Evolutionary conservation across 148 eudicot genomes (phyloP).

Genomic region (Arbutus unedo): DNA sequence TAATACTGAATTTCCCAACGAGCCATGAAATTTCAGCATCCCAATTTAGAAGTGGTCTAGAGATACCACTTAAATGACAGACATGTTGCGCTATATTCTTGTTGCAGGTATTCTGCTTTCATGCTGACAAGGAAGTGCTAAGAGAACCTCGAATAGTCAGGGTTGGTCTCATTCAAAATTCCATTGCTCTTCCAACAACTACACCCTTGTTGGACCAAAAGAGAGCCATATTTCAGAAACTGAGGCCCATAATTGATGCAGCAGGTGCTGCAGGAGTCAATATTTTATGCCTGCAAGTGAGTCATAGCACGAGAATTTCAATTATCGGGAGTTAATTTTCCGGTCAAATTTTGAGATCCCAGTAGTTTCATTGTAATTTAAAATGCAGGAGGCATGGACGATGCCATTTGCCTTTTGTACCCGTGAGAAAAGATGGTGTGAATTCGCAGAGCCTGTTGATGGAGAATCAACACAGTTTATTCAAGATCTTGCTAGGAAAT

Average conservation of each 20-base stretch:
- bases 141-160: constrained; percentile 78
- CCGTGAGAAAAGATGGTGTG: constrained; percentile 95
- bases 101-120: constrained; percentile 67
- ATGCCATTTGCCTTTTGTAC: constrained; percentile 99
- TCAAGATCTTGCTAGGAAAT: constrained; percentile 68
- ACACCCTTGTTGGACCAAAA: constrained; percentile 64
- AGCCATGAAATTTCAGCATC: too few relatives aligned
- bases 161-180: constrained; percentile 87
- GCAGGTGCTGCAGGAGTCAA: constrained; percentile 97
- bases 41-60: too few relatives aligned
- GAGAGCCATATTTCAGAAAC: constrained; percentile 69
- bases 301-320: neutral
- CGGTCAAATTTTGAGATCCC: neutral
- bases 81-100: neutral
- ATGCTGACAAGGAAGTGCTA: constrained; percentile 73
- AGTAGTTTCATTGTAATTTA: neutral
- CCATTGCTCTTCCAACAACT: constrained; percentile 74
- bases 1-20: too few relatives aligned
- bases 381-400: constrained; percentile 87
- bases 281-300: constrained; percentile 82
- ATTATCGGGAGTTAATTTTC: neutral
- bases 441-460: constrained; percentile 86
- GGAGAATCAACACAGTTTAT: constrained; percentile 90
- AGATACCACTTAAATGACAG: too few relatives aligned
- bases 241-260: constrained; percentile 80